A percentile compares a stretch with the other conserved stretches of the same genome.
These are phyloP conservation scores for Phyllosticta citrichinensis DNA, from an alignment of 2,329 filamentous ascomycete species.

Conservation along the genomic window DNA sequence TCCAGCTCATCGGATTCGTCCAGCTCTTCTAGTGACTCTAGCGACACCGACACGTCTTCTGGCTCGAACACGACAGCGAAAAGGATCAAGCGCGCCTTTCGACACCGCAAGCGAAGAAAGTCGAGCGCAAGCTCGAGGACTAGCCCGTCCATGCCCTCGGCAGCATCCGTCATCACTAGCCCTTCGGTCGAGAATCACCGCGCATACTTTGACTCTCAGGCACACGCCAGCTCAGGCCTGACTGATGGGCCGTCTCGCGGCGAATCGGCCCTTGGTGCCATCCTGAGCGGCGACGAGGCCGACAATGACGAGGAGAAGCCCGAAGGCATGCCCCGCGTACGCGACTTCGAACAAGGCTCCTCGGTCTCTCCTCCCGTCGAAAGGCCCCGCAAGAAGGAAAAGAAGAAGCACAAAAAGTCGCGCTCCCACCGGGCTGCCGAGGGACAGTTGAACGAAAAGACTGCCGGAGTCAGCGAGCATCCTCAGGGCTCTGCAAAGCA, in stretches of 20 bases:
- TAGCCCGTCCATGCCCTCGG: conserved; percentile 50
- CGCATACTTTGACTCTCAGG: conserved; percentile 28
- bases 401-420: conserved; percentile 36
- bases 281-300: conserved; percentile 45
- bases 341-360: conserved; percentile 39
- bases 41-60: conserved; percentile 57
- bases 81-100: conserved; percentile 66
- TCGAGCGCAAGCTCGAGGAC: conserved; percentile 58
- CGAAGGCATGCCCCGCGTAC: conserved; percentile 25
- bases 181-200: conserved; percentile 32
- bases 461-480: neutral
- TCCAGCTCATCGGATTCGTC: conserved; percentile 51
- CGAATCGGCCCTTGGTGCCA: conserved; percentile 27
- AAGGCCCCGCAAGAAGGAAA: conserved; percentile 36
- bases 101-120: conserved; percentile 61
- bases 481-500: neutral
- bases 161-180: conserved; percentile 35
- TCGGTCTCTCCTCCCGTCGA: conserved; percentile 23
- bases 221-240: conserved; percentile 9
- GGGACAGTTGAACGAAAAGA: neutral
- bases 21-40: conserved; percentile 29
- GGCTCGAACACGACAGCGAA: conserved; percentile 64
- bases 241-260: conserved; percentile 20
- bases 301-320: conserved; percentile 34
- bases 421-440: conserved; percentile 12